phyloP scores from a whole-genome alignment of 2,329 filamentous ascomycete genomes.

The Xylaria sp. region DNA sequence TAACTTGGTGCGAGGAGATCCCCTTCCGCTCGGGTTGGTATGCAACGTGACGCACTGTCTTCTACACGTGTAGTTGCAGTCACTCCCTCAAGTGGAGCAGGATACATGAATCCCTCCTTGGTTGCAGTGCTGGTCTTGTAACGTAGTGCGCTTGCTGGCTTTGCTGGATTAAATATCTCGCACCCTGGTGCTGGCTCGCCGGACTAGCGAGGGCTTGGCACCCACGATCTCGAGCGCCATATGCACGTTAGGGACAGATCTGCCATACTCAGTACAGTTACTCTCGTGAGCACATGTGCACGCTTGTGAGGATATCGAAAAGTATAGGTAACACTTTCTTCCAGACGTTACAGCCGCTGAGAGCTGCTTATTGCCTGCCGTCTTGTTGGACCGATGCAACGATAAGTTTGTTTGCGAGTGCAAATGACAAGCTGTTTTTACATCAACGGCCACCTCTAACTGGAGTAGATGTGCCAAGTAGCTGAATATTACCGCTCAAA shows the following conservation, averaged over 20 bases:
- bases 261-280: constrained; percentile 10
- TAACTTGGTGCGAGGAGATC: background rate
- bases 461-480: constrained; percentile 1
- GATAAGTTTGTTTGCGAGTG: background rate
- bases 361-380: background rate
- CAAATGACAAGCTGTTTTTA: constrained; percentile 11
- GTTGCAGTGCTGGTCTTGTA: constrained; percentile 30
- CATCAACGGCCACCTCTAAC: constrained; percentile 5
- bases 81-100: background rate
- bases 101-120: constrained; percentile 21
- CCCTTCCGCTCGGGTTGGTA: constrained; percentile 18
- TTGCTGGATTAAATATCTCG: constrained; percentile 16
- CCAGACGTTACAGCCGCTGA: background rate
- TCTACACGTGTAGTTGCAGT: constrained; percentile 18
- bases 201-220: constrained; percentile 30
- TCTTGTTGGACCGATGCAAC: background rate
- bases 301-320: constrained; percentile 8
- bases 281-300: constrained; percentile 14
- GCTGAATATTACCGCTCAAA: constrained; percentile 4
- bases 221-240: constrained; percentile 31
- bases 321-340: constrained; percentile 2
- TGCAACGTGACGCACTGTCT: constrained; percentile 37
- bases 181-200: constrained; percentile 26
- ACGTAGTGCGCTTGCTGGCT: constrained; percentile 15
- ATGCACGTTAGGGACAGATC: constrained; percentile 35